A percentile compares a stretch with the other conserved stretches of the same genome.
Evolutionary conservation across 2,329 filamentous ascomycete genomes (phyloP).

Genomic region (Apiospora arundinis): DNA sequence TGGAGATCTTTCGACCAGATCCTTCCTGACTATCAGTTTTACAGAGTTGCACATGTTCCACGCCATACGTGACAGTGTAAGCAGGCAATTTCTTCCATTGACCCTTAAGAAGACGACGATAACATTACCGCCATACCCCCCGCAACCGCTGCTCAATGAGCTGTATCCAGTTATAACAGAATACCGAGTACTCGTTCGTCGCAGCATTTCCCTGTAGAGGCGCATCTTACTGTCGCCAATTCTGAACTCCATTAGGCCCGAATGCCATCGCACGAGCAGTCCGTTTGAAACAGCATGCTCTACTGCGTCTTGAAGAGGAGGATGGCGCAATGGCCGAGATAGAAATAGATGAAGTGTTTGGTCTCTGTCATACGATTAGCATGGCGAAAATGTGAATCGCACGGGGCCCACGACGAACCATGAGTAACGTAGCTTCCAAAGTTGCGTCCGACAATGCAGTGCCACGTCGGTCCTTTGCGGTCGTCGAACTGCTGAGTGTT

Average conservation of each 20-base stretch:
- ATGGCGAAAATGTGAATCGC: conserved; percentile 17
- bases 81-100: conserved; percentile 17
- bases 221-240: not conserved
- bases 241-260: conserved; percentile 16
- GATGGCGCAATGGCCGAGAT: conserved; percentile 97
- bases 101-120: not conserved
- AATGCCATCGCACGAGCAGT: not conserved
- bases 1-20: not conserved
- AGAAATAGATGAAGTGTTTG: conserved; percentile 99
- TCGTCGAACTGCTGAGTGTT: conserved; percentile 78
- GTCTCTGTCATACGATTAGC: conserved; percentile 70
- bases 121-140: not conserved
- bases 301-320: conserved; percentile 99
- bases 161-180: conserved; percentile 2
- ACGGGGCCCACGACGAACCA: conserved; percentile 60
- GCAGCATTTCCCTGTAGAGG: not conserved
- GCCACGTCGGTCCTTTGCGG: conserved; percentile 97
- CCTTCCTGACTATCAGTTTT: not conserved
- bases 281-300: conserved; percentile 20
- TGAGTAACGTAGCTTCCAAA: conserved; percentile 99
- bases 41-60: conserved; percentile 9
- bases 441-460: conserved; percentile 98
- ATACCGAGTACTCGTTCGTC: not conserved
- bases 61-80: not conserved
- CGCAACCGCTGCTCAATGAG: not conserved